Conservation (phyloP, 2,329 filamentous ascomycete genomes). For the Polytolypa hystricis region DNA sequence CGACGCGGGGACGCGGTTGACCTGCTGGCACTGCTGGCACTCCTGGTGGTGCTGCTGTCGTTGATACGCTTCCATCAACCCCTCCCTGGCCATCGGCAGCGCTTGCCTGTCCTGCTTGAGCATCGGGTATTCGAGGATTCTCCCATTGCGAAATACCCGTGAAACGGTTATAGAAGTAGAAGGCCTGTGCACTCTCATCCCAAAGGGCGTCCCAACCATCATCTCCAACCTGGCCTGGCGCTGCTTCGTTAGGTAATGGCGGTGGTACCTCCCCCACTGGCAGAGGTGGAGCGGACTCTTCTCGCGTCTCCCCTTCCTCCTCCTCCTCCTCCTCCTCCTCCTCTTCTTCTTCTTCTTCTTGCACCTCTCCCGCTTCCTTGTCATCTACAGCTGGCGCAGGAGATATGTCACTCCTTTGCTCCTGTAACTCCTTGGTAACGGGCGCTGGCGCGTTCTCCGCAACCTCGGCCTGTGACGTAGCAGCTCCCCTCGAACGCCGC, state of each 20-base stretch:
- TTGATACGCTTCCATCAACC: slow-evolving; percentile 25
- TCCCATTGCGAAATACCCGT: slow-evolving; percentile 71
- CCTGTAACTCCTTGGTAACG: neutral
- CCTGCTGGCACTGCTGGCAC: no score
- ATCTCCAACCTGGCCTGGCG: slow-evolving; percentile 36
- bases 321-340: slow-evolving; percentile 10
- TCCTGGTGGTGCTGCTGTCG: no score
- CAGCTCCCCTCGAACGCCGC: no score
- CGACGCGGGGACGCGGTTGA: slow-evolving; percentile 28
- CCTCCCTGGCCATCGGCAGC: slow-evolving; percentile 22
- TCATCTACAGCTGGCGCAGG: no score
- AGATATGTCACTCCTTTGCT: no score
- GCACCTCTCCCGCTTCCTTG: slow-evolving; percentile 3
- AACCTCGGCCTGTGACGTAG: no score
- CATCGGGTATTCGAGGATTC: slow-evolving; percentile 61
- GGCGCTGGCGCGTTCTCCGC: slow-evolving; percentile 1
- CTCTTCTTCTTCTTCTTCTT: slow-evolving; percentile 9
- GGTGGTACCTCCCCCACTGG: slow-evolving; percentile 35
- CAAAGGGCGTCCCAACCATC: slow-evolving; percentile 74
- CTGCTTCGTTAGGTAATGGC: slow-evolving; percentile 43
- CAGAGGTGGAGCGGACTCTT: slow-evolving; percentile 26
- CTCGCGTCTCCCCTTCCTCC: slow-evolving; percentile 13
- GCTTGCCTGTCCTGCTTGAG: slow-evolving; percentile 19
- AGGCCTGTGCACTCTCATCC: slow-evolving; percentile 57
- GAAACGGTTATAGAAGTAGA: slow-evolving; percentile 77